A percentile compares a stretch with the other conserved stretches of the same genome.
Evolutionary conservation across 1,139 yeast genomes (phyloP).

Genomic region (Geotrichum restrictum): DNA sequence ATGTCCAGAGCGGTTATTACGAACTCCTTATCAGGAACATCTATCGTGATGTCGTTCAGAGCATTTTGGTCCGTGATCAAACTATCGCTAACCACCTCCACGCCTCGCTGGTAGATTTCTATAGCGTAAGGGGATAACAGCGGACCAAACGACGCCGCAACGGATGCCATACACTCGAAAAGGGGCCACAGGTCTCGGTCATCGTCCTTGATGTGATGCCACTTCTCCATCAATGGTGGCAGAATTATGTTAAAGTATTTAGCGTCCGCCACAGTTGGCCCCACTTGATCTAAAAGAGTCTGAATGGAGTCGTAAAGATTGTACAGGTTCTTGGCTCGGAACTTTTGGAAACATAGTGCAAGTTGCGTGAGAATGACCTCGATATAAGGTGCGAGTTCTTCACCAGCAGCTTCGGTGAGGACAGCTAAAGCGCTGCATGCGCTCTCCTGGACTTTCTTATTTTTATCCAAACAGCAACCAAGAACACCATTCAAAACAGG

Average conservation of each 20-base stretch:
- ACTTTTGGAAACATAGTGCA: slow-evolving; percentile 66
- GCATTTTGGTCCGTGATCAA: slow-evolving; percentile 62
- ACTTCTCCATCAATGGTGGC: slow-evolving; percentile 77
- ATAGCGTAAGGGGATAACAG: slow-evolving; percentile 85
- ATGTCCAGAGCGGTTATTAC: slow-evolving; percentile 84
- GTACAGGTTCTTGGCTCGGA: slow-evolving; percentile 77
- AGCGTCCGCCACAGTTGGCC: slow-evolving; percentile 40
- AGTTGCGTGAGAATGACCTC: slow-evolving; percentile 68
- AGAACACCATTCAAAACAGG: slow-evolving; percentile 78
- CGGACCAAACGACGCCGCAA: slow-evolving; percentile 83
- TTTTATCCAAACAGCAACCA: slow-evolving; percentile 69
- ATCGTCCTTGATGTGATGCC: slow-evolving; percentile 70
- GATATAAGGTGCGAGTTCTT: slow-evolving; percentile 53
- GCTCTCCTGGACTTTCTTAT: slow-evolving; percentile 91
- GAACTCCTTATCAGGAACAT: slow-evolving; percentile 81
- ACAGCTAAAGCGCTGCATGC: slow-evolving; percentile 86
- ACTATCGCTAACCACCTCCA: slow-evolving; percentile 63
- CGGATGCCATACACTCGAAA: slow-evolving; percentile 86
- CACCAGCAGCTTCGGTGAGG: slow-evolving; percentile 74
- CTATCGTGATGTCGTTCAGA: slow-evolving; percentile 54
- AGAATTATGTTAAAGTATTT: slow-evolving; percentile 58
- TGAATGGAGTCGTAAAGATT: slow-evolving; percentile 90
- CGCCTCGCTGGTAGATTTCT: slow-evolving; percentile 79
- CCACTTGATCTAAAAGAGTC: slow-evolving; percentile 78
- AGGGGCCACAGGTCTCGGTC: slow-evolving; percentile 88